Conservation (phyloP, 1,284 basidiomycete genomes). For the Boletus smithii region DNA sequence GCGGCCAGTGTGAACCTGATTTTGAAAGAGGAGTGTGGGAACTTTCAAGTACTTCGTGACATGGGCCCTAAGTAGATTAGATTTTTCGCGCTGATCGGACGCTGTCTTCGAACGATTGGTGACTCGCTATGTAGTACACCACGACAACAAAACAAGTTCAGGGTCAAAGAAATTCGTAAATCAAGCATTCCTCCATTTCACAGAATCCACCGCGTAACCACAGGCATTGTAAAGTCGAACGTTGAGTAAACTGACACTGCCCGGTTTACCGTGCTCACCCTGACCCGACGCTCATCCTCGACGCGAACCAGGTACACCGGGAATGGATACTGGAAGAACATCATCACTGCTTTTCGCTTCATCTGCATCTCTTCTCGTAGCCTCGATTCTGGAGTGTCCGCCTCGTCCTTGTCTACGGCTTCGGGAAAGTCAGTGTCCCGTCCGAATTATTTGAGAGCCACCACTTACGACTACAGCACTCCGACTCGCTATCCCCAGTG, state of each 20-base stretch:
- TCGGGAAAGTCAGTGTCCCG: constrained; percentile 5
- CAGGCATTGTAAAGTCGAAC: constrained; percentile 23
- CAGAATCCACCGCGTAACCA: constrained; percentile 18
- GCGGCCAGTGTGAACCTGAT: neutral
- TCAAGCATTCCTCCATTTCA: constrained; percentile 3
- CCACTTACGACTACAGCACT: constrained; percentile 6
- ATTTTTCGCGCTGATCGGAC: too few species aligned
- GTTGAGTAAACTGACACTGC: constrained; percentile 13
- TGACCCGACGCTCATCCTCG: constrained; percentile 12
- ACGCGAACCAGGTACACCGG: constrained; percentile 21
- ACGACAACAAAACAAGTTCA: neutral
- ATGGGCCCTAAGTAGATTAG: too few species aligned
- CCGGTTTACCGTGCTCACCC: constrained; percentile 16
- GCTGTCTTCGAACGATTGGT: too few species aligned
- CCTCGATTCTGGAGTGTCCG: constrained; percentile 7
- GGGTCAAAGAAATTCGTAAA: neutral
- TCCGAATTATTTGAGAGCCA: neutral
- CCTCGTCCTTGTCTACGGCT: constrained; percentile 4
- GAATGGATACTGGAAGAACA: constrained; percentile 16
- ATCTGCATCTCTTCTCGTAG: constrained; percentile 16
- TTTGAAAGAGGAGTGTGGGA: neutral
- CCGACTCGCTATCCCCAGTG: neutral
- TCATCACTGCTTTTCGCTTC: constrained; percentile 20
- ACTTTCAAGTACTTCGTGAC: too few species aligned
- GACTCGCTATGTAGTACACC: too few species aligned